Base-by-base conservation (phyloP, 305 asterid species). In the Fraxinus dipetala region DNA sequence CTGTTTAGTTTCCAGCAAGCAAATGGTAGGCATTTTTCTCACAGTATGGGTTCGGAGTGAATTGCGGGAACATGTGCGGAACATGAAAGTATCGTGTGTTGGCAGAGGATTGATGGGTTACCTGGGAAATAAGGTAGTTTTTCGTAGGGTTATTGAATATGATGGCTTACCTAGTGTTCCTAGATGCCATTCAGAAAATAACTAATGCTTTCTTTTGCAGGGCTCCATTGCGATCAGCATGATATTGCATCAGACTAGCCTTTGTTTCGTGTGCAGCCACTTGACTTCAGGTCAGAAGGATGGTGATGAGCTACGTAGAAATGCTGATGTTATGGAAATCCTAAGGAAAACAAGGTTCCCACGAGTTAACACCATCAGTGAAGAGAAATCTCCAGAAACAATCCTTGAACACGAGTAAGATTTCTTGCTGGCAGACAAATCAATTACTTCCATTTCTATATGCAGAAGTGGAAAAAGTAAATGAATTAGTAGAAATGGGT, bases 61-160 rank as follows among this genome's bases (percentile, higher is more conserved):
- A 86, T 83, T 96, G 78, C 90, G 90, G 24, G 99, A 96, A 86
- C 94, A 91, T 22, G 94, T 92, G 13, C 86, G 87, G 80, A 95
- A 96, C 90, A 86, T 96, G 81, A 96, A 96, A 90, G 91, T 96
- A 76, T 94, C 99, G 22, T 94, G 98, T 74, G 93, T 96, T 69
- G 99, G 99, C 32, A 86, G 99, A 87, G 99, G 99, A 83, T 84
- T 96, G 86, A 94, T 94, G 99, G 99, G 99, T 16, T 96, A 96
- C 85, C 99, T 96, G 4, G 98, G 99, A n/a, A 96, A 96, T 77
- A 96, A 96, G 99, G 99, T 94, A 91, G 31, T 48, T 36, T 1
- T 78, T 74, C 2, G 4, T 28, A 13, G 5, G 20, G 5, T 30
- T 30, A 6, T 14, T 30, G 20, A 30, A 4, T 69, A 69, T 6